Base-by-base conservation (phyloP, 768 basidiomycete genomes). In the Lactarius evosmus region DNA sequence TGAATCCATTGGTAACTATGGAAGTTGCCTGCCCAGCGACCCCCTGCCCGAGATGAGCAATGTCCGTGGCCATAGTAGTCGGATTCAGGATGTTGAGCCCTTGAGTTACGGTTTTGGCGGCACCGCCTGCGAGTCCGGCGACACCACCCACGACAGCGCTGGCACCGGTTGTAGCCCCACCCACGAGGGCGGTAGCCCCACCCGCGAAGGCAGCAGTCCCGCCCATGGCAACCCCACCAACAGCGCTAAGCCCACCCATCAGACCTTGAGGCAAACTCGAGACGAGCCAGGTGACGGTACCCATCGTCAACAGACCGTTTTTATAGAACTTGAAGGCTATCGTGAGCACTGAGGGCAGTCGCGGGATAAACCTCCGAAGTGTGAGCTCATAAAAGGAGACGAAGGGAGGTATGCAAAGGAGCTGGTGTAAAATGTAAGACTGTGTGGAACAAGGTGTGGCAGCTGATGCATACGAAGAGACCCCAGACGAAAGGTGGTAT, bases 351-450 rank as follows among this genome's bases (percentile, higher is more conserved):
- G 64, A 57, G 17, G 64, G 64, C 9, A 65, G 6, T 22, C 16
- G 38, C 17, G 64, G 60, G 46, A 44, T 29, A 32, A 41, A 44
- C 22, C 34, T 22, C 38, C 60, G 64, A 44, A 65, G 17, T n/a
- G 60, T 51, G 36, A 61, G 30, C 56, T 65, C 64, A n/a, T 61
- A 65, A 30, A 65, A 61, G 8, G 36, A 38, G 49, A 65, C 19
- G 30, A 56, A 2, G 19, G 50, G 46, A 30, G 64, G 64, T 40
- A 51, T 61, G 30, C 27, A 34, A 40, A 57, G 41, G 6, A 36
- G 38, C 64, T 65, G 8, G 33, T 51, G 50, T 14, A 25, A 12
- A 51, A 40, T 11, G 38, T 65, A 19, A 64, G 60, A 50, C 4
- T n/a, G 27, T n/a, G 11, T 27, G 3, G 12, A 56, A 46, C n/a